A percentile compares a stretch with the other conserved stretches of the same genome.
phyloP scores from a whole-genome alignment of 495 filamentous ascomycete genomes.

The Chlorociboria aeruginascens region DNA sequence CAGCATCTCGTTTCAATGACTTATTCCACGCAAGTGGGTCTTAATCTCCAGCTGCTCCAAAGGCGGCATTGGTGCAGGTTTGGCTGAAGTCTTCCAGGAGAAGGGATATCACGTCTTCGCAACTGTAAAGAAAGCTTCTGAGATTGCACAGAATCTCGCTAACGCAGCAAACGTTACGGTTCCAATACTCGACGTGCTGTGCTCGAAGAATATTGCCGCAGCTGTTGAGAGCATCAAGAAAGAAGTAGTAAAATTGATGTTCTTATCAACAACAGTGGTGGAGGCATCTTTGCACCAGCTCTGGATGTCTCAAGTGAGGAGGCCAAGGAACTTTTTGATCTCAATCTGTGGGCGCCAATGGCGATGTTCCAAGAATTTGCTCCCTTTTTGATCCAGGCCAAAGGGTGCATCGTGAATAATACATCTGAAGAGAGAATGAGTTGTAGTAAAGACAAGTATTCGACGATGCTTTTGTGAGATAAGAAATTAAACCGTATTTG shows the following conservation, averaged over 20 bases:
- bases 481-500: too few relatives aligned
- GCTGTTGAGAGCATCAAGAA: too few relatives aligned
- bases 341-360: slow-evolving; percentile 38
- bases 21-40: too few relatives aligned
- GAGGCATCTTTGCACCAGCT: slow-evolving; percentile 24
- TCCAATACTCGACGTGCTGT: not conserved
- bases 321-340: slow-evolving; percentile 31
- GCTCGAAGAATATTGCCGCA: not conserved
- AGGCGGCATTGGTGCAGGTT: slow-evolving; percentile 18
- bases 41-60: slow-evolving; percentile 35
- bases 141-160: slow-evolving; percentile 20
- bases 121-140: slow-evolving; percentile 26
- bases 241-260: too few relatives aligned
- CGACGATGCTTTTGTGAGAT: too few relatives aligned
- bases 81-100: slow-evolving; percentile 21
- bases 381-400: slow-evolving; percentile 31
- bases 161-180: slow-evolving; percentile 26
- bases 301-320: slow-evolving; percentile 32
- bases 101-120: slow-evolving; percentile 29
- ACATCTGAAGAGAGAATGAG: too few relatives aligned
- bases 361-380: slow-evolving; percentile 40
- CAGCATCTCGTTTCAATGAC: too few relatives aligned
- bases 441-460: too few relatives aligned
- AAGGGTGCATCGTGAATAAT: not conserved
- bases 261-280: slow-evolving; percentile 43